Evolutionary conservation across 345 rosid species (phyloP).

Genomic region (Abelmoschus esculentus): DNA sequence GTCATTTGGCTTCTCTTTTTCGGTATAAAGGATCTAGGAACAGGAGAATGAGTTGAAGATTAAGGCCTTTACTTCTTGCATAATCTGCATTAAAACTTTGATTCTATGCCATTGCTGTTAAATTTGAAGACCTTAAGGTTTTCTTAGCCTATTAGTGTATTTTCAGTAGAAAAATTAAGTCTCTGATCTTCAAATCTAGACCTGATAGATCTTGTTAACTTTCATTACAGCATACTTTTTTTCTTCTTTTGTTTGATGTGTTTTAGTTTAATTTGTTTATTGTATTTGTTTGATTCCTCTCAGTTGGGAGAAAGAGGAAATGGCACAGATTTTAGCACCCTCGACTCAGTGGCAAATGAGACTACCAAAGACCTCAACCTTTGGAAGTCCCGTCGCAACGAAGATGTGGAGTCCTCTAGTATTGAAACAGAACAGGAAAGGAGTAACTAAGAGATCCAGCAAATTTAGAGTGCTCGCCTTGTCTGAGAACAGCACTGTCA

Average conservation of each 20-base stretch:
- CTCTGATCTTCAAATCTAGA: no score
- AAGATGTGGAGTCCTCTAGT: slow-evolving; percentile 61
- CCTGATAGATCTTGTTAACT: no score
- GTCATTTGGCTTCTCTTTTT: no score
- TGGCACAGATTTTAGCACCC: slow-evolving; percentile 89
- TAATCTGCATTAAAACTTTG: no score
- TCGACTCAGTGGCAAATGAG: slow-evolving; percentile 69
- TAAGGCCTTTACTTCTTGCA: neutral
- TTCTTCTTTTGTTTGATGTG: no score
- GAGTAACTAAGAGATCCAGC: slow-evolving; percentile 27
- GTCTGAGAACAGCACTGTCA: slow-evolving; percentile 57
- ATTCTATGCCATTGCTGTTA: no score
- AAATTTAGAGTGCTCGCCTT: slow-evolving; percentile 57
- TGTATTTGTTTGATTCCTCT: slow-evolving; percentile 2
- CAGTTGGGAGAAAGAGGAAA: slow-evolving; percentile 37
- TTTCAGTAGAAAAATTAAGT: no score
- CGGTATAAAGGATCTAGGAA: neutral
- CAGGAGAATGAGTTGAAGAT: neutral
- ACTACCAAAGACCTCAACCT: slow-evolving; percentile 41
- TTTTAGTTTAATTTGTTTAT: neutral
- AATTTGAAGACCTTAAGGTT: no score
- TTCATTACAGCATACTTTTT: no score
- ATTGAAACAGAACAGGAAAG: slow-evolving; percentile 64
- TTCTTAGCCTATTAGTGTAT: no score
- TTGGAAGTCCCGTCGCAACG: slow-evolving; percentile 33